These are phyloP conservation scores for Talaromyces nanjingensis DNA, from an alignment of 495 filamentous ascomycete genomes.

Conservation along the genomic window DNA sequence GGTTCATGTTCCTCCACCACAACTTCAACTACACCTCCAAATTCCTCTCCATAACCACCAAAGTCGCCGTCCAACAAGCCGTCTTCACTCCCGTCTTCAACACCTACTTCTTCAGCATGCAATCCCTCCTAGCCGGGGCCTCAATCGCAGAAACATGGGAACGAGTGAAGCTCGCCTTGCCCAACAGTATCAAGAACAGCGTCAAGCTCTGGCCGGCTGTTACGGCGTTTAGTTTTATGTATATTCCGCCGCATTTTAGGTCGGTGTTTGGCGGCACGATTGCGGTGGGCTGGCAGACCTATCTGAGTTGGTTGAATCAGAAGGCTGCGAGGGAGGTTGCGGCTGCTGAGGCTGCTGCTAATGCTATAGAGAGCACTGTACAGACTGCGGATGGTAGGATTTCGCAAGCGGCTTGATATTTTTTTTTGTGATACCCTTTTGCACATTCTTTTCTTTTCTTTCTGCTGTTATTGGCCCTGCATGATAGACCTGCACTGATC, in stretches of 20 bases:
- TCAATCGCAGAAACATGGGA: constrained; percentile 54
- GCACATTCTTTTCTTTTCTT: constrained; percentile 7
- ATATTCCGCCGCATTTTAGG: constrained; percentile 69
- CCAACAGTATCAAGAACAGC: constrained; percentile 66
- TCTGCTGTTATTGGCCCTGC: neutral
- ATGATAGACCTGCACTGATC: neutral
- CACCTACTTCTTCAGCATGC: constrained; percentile 85
- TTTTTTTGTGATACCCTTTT: constrained; percentile 12
- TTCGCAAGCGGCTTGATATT: neutral
- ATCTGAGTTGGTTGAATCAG: constrained; percentile 76
- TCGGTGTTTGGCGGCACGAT: constrained; percentile 69
- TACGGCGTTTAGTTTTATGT: constrained; percentile 81
- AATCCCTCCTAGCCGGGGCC: constrained; percentile 56
- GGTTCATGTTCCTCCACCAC: constrained; percentile 75
- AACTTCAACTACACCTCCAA: constrained; percentile 77
- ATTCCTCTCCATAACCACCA: constrained; percentile 58
- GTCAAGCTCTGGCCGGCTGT: constrained; percentile 89
- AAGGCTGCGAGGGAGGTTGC: constrained; percentile 54
- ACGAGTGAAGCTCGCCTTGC: constrained; percentile 68
- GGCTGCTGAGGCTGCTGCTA: constrained; percentile 21
- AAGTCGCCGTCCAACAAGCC: constrained; percentile 75
- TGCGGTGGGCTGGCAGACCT: constrained; percentile 88
- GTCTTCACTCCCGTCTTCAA: constrained; percentile 85
- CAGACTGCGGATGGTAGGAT: neutral
- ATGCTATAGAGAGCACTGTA: neutral